Conservation (phyloP, 768 basidiomycete genomes). For the Mycena rebaudengoi region DNA sequence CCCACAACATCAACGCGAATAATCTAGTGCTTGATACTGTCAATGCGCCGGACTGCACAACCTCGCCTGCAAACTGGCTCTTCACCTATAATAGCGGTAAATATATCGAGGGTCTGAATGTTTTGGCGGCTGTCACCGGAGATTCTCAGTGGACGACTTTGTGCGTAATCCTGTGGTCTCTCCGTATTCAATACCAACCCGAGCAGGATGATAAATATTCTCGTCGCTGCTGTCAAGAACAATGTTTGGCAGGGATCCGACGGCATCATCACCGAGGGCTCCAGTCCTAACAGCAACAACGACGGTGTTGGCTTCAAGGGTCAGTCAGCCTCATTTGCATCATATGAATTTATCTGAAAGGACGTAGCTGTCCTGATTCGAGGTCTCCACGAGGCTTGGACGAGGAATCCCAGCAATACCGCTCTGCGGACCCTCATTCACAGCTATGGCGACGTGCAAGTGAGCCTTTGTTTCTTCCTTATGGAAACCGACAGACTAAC, state of each 20-base stretch:
- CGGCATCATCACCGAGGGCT: constrained; percentile 63
- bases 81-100: constrained; percentile 68
- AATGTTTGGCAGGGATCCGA: constrained; percentile 55
- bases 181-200: constrained; percentile 16
- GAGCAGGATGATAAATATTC: constrained; percentile 46
- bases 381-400: constrained; percentile 55
- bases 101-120: constrained; percentile 58
- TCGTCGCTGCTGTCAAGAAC: constrained; percentile 52
- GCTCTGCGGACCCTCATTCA: constrained; percentile 51
- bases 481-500: no score
- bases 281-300: constrained; percentile 48
- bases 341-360: not conserved
- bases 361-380: constrained; percentile 57
- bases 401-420: constrained; percentile 45
- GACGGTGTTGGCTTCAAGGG: constrained; percentile 64
- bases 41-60: constrained; percentile 54
- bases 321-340: constrained; percentile 15
- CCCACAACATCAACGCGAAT: constrained; percentile 51
- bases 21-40: constrained; percentile 58
- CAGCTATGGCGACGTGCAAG: constrained; percentile 63
- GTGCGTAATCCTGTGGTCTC: constrained; percentile 36
- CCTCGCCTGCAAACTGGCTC: constrained; percentile 53
- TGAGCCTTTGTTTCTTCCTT: constrained; percentile 22
- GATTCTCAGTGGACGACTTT: constrained; percentile 50
- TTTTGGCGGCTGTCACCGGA: constrained; percentile 52